Base-by-base conservation (phyloP, 1,139 yeast genomes). In the Yueomyces sp. region DNA sequence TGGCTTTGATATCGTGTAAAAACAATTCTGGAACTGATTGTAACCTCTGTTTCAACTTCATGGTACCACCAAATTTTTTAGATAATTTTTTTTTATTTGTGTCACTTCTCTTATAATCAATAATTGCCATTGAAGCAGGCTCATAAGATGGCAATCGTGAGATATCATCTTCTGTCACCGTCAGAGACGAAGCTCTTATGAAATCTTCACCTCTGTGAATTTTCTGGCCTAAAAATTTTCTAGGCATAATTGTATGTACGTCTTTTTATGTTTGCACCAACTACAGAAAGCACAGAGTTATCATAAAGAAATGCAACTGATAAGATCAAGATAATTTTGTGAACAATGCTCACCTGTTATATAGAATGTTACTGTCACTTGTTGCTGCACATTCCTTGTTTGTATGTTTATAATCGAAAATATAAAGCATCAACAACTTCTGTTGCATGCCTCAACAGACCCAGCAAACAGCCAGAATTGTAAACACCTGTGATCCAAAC, bases 1-100 rank as follows among this genome's bases (percentile, higher is more conserved):
- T 37, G 11, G n/a, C 4, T 26, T 47, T 50, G 31, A 52, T 48
- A 39, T 54, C 56, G 42, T 50, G 56, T 11, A 56, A 37, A 34
- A 56, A 50, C 11, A 56, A 47, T 43, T 56, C 61, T 11, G 62
- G 62, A 5, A 59, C 58, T 1, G 62, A 57, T 33, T 56, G 58
- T 34, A 60, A 44, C 39, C 63, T 48, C 41, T 55, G 47, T 44
- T 52, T 56, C 33, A 59, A 40, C 35, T 37, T 51, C 4, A 58
- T 42, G 1, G 62, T 59, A 11, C 59, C 60, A 8, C 60, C 57
- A 41, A 55, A 50, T 39, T 47, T 52, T 3, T 55, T 45, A 25
- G 59, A 56, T 4, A 53, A 41, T 36, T 50, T 49, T 12, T 46
- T 48, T 9, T 46, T 43, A 31, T 41, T 41, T 31, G 44, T 40